These are phyloP conservation scores for Borovskyia barvae DNA, from an alignment of 208 protist genomes.

Conservation along the genomic window DNA sequence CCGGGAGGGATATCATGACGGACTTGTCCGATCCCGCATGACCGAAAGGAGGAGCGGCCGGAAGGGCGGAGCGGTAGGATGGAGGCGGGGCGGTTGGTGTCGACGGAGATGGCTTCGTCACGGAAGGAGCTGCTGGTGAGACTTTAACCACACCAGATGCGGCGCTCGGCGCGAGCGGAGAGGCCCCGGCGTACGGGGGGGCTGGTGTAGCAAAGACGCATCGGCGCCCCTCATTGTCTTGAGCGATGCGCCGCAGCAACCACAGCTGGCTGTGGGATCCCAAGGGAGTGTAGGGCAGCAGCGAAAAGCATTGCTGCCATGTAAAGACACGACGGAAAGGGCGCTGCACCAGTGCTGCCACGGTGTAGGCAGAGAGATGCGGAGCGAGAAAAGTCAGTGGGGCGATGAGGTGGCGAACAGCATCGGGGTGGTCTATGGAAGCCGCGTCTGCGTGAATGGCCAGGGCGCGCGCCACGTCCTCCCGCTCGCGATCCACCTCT, in stretches of 20 bases:
- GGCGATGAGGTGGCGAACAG: slow-evolving; percentile 8
- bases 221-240: slow-evolving; percentile 34
- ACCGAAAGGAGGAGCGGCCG: not conserved
- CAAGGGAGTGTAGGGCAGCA: slow-evolving; percentile 57
- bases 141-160: not conserved
- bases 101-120: not conserved
- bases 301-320: slow-evolving; percentile 49
- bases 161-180: not conserved
- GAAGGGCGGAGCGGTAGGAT: not conserved
- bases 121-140: not conserved
- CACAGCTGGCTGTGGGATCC: slow-evolving; percentile 46
- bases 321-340: slow-evolving; percentile 38
- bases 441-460: slow-evolving; percentile 5
- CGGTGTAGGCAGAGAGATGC: slow-evolving; percentile 48
- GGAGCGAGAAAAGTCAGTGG: slow-evolving; percentile 44
- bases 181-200: not conserved
- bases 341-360: slow-evolving; percentile 37
- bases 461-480: slow-evolving; percentile 24
- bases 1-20: too few relatives aligned
- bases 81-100: too few relatives aligned
- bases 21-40: too few relatives aligned
- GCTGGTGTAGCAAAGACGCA: slow-evolving; percentile 10
- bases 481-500: slow-evolving; percentile 12
- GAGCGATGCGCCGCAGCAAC: slow-evolving; percentile 56
- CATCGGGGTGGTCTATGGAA: not conserved